Conservation (phyloP, 2,329 filamentous ascomycete genomes). For the Penicillium fuscoglaucum region DNA sequence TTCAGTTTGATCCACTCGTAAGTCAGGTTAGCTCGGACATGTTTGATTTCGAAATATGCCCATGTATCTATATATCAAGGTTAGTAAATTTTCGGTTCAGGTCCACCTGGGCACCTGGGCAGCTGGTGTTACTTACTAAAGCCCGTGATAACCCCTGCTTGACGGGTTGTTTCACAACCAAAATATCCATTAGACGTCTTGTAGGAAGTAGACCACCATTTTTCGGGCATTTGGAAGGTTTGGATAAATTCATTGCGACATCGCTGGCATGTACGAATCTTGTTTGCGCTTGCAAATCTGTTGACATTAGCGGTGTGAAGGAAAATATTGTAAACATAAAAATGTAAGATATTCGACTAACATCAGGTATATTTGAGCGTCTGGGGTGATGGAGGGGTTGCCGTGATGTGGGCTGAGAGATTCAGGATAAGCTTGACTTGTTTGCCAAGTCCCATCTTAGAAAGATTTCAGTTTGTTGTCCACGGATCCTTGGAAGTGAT, state of each 20-base stretch:
- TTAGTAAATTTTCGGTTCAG: neutral
- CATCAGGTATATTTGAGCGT: neutral
- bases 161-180: neutral
- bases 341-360: neutral
- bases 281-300: neutral
- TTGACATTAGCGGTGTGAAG: neutral
- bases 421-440: neutral
- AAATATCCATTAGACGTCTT: neutral
- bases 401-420: neutral
- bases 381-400: neutral
- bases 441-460: neutral
- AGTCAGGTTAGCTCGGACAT: neutral
- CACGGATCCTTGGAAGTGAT: no score
- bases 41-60: conserved; percentile 20
- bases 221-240: neutral
- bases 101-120: no score
- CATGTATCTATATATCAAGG: conserved; percentile 14
- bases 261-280: neutral
- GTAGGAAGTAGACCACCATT: neutral
- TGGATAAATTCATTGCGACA: neutral
- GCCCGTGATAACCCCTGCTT: neutral
- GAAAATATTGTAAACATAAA: no score
- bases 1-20: conserved; percentile 21
- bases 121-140: neutral
- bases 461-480: neutral